Evolutionary conservation across 495 filamentous ascomycete species (phyloP).

Genomic region (Neurospora tetrasperma): DNA sequence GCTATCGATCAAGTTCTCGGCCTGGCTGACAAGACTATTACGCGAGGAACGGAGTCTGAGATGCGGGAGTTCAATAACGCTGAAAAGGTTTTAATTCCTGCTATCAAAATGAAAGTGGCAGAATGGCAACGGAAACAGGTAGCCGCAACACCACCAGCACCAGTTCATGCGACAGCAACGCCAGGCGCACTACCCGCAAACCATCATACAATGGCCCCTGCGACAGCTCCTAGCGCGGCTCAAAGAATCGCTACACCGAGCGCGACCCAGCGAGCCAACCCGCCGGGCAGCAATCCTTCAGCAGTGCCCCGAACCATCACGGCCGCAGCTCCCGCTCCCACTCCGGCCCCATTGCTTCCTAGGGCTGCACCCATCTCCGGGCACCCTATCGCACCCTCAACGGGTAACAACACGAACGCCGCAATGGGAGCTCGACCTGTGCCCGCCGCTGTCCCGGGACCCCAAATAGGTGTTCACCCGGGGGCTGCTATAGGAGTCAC

Average conservation of each 20-base stretch:
- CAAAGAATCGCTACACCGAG: neutral
- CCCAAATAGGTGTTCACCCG: neutral
- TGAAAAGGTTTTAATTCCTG: conserved; percentile 20
- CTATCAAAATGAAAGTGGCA: conserved; percentile 13
- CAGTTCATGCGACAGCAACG: neutral
- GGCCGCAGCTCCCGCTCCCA: neutral
- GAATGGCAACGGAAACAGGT: conserved; percentile 12
- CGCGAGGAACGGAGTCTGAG: conserved; percentile 14
- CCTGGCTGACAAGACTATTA: conserved; percentile 21
- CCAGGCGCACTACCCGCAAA: neutral
- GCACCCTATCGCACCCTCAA: neutral
- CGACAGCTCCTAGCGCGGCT: neutral
- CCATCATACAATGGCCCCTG: neutral
- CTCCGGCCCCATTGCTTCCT: neutral
- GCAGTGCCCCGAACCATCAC: neutral
- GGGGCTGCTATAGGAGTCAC: neutral
- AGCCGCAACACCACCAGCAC: conserved; percentile 1
- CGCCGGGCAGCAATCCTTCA: neutral
- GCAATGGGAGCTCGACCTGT: neutral
- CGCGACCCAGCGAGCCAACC: neutral
- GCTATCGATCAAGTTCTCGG: conserved; percentile 29
- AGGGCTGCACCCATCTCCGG: neutral
- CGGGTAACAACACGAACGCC: neutral
- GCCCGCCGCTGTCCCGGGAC: neutral
- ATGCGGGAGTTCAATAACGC: conserved; percentile 17